A percentile compares a stretch with the other conserved stretches of the same genome.
Evolutionary conservation across 306 rosid species (phyloP).

Genomic region (Abrus precatorius): DNA sequence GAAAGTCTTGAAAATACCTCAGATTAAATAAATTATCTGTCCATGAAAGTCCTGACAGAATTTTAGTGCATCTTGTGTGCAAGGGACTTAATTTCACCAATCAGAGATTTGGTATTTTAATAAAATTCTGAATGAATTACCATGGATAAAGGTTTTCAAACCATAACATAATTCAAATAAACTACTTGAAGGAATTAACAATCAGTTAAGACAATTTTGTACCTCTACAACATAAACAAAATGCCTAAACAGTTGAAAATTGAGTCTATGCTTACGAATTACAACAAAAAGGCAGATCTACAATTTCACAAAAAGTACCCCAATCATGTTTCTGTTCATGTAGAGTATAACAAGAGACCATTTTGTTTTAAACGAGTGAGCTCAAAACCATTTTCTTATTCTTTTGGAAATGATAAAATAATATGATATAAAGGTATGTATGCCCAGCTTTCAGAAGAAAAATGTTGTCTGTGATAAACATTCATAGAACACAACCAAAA

Average conservation of each 20-base stretch:
- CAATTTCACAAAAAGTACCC: background rate
- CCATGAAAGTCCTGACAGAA: constrained; percentile 7
- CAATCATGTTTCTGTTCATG: constrained; percentile 4
- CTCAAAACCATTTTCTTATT: constrained; percentile 23
- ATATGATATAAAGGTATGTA: background rate
- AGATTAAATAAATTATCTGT: constrained; percentile 34
- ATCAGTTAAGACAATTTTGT: background rate
- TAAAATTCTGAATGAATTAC: constrained; percentile 16
- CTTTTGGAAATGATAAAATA: constrained; percentile 29
- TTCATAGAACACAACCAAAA: background rate
- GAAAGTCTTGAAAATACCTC: constrained; percentile 39
- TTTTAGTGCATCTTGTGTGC: constrained; percentile 24
- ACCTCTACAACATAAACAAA: constrained; percentile 21
- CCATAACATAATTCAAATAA: constrained; percentile 36
- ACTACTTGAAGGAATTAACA: constrained; percentile 18
- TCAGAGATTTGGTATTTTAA: constrained; percentile 21
- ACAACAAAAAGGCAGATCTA: constrained; percentile 28
- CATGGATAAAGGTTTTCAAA: background rate
- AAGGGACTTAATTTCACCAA: constrained; percentile 27
- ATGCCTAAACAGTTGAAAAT: constrained; percentile 19
- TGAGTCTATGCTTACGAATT: background rate
- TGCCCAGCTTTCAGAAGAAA: constrained; percentile 1
- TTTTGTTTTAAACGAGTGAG: constrained; percentile 1
- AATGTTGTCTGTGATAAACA: constrained; percentile 7
- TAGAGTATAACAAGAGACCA: background rate